Evolutionary conservation across 2,329 filamentous ascomycete species (phyloP).

Genomic region (Nannizziopsis barbatae): DNA sequence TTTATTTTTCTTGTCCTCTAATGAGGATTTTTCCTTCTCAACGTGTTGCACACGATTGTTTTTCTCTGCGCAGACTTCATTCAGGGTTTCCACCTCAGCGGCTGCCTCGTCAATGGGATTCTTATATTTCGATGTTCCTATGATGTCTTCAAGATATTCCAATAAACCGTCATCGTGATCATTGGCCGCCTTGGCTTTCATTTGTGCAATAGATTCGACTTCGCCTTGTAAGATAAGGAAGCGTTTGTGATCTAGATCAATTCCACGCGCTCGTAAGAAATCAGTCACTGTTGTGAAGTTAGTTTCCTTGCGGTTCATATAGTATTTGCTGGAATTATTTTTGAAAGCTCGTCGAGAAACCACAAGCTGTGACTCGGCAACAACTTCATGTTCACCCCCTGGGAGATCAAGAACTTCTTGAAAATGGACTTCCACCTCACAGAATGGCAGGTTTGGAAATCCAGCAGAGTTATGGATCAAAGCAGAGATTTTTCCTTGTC

Average conservation of each 20-base stretch:
- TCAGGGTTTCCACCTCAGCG: conserved; percentile 77
- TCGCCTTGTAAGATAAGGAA: conserved; percentile 96
- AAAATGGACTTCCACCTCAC: conserved; percentile 94
- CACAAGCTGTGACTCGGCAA: conserved; percentile 73
- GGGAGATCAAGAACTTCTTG: conserved; percentile 86
- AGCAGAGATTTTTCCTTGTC: conserved; percentile 95
- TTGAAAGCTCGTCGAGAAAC: conserved; percentile 91
- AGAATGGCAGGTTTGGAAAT: conserved; percentile 72
- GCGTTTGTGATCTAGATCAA: conserved; percentile 95
- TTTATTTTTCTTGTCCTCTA: conserved; percentile 95
- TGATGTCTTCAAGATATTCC: conserved; percentile 96
- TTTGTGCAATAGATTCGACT: conserved; percentile 96
- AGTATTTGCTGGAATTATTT: conserved; percentile 97
- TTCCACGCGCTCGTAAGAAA: conserved; percentile 72
- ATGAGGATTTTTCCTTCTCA: conserved; percentile 84
- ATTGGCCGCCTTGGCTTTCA: conserved; percentile 91
- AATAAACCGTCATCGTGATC: conserved; percentile 94
- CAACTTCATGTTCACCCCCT: conserved; percentile 59
- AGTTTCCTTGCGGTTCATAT: conserved; percentile 80
- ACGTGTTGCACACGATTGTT: conserved; percentile 92
- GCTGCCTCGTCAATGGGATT: conserved; percentile 90
- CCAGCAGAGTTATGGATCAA: conserved; percentile 94
- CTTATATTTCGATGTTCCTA: conserved; percentile 98
- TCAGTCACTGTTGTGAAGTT: conserved; percentile 88
- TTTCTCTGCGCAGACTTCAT: conserved; percentile 92